Percentiles rank a stretch among this genome's conserved stretches.
These are phyloP conservation scores for Penicillium sp. DNA, from an alignment of 2,329 filamentous ascomycete species.

Conservation along the genomic window DNA sequence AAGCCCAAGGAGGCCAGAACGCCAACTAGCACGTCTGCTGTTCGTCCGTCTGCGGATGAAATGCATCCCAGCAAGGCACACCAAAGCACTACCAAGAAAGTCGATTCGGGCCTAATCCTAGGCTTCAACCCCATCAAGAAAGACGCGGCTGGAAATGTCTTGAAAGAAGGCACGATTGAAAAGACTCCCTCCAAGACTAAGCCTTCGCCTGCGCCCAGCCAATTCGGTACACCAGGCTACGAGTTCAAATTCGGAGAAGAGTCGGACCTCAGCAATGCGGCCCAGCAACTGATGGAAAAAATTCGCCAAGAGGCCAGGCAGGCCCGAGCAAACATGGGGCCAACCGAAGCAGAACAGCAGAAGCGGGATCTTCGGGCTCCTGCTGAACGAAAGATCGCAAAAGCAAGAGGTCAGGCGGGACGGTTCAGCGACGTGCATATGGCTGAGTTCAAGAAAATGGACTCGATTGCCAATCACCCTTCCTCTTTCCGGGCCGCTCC, in stretches of 20 bases:
- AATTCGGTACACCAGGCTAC: slow-evolving; percentile 46
- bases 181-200: slow-evolving; percentile 46
- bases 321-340: slow-evolving; percentile 68
- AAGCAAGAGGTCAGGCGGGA: slow-evolving; percentile 72
- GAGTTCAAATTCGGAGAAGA: slow-evolving; percentile 49
- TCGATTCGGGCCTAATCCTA: slow-evolving; percentile 76
- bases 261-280: slow-evolving; percentile 48
- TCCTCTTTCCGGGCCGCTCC: slow-evolving; percentile 64
- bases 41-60: slow-evolving; percentile 72
- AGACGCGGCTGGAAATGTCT: slow-evolving; percentile 36
- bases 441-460: slow-evolving; percentile 94
- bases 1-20: slow-evolving; percentile 31
- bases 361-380: slow-evolving; percentile 44
- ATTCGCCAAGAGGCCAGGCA: slow-evolving; percentile 69
- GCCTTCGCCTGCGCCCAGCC: slow-evolving; percentile 31
- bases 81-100: slow-evolving; percentile 68
- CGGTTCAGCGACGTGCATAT: slow-evolving; percentile 85
- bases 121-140: slow-evolving; percentile 75
- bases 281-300: slow-evolving; percentile 61
- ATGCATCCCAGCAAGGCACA: slow-evolving; percentile 91
- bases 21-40: slow-evolving; percentile 56
- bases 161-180: slow-evolving; percentile 30
- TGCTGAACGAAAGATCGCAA: slow-evolving; percentile 69
- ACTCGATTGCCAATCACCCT: slow-evolving; percentile 84
- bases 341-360: slow-evolving; percentile 52